Evolutionary conservation across 1,284 basidiomycete species (phyloP).

Genomic region (Boletus semigastroideus): DNA sequence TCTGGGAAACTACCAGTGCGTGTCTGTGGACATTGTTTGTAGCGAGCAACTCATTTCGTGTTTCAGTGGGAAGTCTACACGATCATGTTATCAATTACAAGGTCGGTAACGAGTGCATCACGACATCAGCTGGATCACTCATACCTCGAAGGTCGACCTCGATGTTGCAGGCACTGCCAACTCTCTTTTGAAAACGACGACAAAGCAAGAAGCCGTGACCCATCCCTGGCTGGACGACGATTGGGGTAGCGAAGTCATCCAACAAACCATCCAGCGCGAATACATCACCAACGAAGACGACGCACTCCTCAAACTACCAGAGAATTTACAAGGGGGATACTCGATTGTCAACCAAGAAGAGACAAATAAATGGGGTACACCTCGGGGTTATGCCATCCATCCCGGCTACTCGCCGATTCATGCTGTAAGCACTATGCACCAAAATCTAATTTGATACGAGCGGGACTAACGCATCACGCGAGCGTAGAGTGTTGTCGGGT

Average conservation of each 20-base stretch:
- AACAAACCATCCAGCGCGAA: slow-evolving; percentile 51
- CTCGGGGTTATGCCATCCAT: slow-evolving; percentile 56
- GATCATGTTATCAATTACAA: slow-evolving; percentile 71
- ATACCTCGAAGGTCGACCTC: slow-evolving; percentile 44
- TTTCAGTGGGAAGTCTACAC: slow-evolving; percentile 62
- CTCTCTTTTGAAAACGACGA: slow-evolving; percentile 53
- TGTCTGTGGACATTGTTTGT: background rate
- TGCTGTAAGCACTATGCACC: slow-evolving; percentile 36
- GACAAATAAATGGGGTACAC: slow-evolving; percentile 55
- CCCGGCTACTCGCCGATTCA: slow-evolving; percentile 54
- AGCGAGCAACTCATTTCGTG: background rate
- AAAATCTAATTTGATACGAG: too few species aligned
- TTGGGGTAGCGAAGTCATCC: slow-evolving; percentile 54
- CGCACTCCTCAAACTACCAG: slow-evolving; percentile 50
- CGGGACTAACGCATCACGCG: too few species aligned
- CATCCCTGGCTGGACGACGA: slow-evolving; percentile 63
- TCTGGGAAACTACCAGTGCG: slow-evolving; percentile 54
- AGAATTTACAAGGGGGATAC: slow-evolving; percentile 55
- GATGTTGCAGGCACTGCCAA: slow-evolving; percentile 60
- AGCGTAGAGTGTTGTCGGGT: slow-evolving; percentile 58
- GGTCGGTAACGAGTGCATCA: slow-evolving; percentile 22
- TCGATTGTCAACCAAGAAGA: slow-evolving; percentile 60
- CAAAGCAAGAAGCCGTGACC: slow-evolving; percentile 46
- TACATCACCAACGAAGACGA: slow-evolving; percentile 58
- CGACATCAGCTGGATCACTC: slow-evolving; percentile 9